Evolutionary conservation across 108 stramenopile species (phyloP), one percentile per base, ranked within the genome.

Genomic region (Hondaea fermentalgiana): DNA sequence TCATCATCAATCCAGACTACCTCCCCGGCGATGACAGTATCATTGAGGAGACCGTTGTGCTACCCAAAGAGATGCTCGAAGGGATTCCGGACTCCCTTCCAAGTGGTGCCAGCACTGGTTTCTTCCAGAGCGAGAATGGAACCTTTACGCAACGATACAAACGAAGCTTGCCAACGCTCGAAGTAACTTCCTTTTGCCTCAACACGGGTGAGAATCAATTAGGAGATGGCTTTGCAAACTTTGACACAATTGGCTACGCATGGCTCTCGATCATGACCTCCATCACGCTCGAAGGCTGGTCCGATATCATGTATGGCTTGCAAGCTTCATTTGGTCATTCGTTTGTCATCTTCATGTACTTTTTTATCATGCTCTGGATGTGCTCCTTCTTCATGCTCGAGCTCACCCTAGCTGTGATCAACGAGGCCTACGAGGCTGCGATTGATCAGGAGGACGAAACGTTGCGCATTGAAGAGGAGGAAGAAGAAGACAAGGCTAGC

Each of bases 241-340:
- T 94, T 60, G 94, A 96, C 87, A 87, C 92, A 72, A 93, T 95
- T 53, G 45, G 58, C 45, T 87, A 83, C 25, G 93, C 95, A 5
- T 94, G 95, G 43, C 17, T 95, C 43, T 92, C 93, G 4, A 90
- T 93, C 45, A 95, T 96, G 72, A 95, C 95, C 89, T 88, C 92
- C 58, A 89, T 95, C 59, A 95, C 95, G 72, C 89, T 95, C 88
- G 95, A 96, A 93, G 96, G 95, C 5, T 95, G 95, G 95, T 87
- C 91, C 8, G 88, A 92, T 47, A 90, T 95, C 53, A 92, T 95
- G 92, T 93, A 95, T 59, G 90, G 92, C 60, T 57, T 91, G 42
- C 88, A 92, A 49, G 94, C 92, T 53, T 89, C 92, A 28, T 89
- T 72, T 88, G 60, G 87, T 28, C 58, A 42, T 10, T 16, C 44